These are phyloP conservation scores for Coemansia sp. DNA, from an alignment of 371 early-diverging fungal genomes.

Conservation along the genomic window DNA sequence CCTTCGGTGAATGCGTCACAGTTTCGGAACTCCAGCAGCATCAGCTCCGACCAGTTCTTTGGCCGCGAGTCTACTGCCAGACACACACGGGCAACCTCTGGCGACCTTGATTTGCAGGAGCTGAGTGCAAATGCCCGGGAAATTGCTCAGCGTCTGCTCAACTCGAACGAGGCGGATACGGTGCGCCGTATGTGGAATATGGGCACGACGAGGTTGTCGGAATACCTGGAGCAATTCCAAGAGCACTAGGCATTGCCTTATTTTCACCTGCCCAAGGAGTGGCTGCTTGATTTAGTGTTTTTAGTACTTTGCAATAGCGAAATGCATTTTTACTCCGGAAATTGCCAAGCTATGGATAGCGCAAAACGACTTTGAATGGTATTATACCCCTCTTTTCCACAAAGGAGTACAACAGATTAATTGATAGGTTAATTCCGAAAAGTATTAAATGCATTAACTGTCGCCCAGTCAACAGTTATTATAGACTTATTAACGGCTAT, in stretches of 20 bases:
- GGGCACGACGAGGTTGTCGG: constrained; percentile 47
- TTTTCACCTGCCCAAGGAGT: too few species aligned
- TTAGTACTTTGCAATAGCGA: too few species aligned
- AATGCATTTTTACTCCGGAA: too few species aligned
- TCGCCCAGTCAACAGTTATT: too few species aligned
- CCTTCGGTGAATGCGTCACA: constrained; percentile 8
- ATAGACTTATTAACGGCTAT: too few species aligned
- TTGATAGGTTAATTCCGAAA: too few species aligned
- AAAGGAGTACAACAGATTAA: too few species aligned
- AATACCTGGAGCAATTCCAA: constrained; percentile 49
- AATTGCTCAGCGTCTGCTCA: constrained; percentile 43
- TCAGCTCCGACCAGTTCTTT: constrained; percentile 81
- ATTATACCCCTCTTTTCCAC: too few species aligned
- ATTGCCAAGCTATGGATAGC: too few species aligned
- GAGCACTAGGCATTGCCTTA: constrained; percentile 19
- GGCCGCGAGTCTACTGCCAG: constrained; percentile 69
- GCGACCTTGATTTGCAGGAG: constrained; percentile 50
- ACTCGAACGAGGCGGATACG: constrained; percentile 49
- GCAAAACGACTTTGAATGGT: too few species aligned
- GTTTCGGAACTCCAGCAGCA: constrained; percentile 13
- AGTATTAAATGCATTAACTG: too few species aligned
- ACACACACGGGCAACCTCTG: constrained; percentile 24
- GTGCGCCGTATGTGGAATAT: constrained; percentile 49
- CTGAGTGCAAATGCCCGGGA: constrained; percentile 50
- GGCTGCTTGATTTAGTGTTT: too few species aligned